Percentiles rank a stretch among this genome's conserved stretches.
Evolutionary conservation across 1,284 basidiomycete genomes (phyloP).

Genomic region (Trichosporon coremiiforme): DNA sequence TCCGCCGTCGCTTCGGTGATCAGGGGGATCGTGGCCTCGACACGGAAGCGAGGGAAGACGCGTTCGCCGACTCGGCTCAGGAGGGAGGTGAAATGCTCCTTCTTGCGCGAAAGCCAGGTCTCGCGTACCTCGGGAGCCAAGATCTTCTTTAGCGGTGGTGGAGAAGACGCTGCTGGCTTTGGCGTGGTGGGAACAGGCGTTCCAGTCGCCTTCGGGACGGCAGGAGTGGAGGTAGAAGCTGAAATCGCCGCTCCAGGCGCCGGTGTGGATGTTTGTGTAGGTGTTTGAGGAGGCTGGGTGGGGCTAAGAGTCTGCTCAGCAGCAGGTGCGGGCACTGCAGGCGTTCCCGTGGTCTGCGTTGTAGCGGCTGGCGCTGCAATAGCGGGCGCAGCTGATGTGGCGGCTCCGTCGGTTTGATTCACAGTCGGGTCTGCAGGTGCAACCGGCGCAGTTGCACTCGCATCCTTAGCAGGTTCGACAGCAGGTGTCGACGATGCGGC

Average conservation of each 20-base stretch:
- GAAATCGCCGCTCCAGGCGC: not conserved
- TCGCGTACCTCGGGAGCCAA: slow-evolving; percentile 27
- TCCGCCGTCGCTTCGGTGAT: slow-evolving; percentile 43
- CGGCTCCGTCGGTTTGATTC: too few species aligned
- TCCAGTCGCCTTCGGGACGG: not conserved
- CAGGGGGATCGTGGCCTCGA: slow-evolving; percentile 31
- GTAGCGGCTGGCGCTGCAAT: not conserved
- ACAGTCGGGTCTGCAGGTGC: not conserved
- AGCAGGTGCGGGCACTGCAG: not conserved
- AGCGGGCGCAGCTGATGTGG: not conserved
- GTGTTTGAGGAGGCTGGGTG: not conserved
- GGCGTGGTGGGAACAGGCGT: slow-evolving; percentile 5
- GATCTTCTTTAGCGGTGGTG: not conserved
- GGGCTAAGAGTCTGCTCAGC: not conserved
- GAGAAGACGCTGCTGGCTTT: not conserved
- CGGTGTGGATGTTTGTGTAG: not conserved
- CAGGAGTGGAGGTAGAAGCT: not conserved
- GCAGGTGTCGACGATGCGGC: not conserved
- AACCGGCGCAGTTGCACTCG: not conserved
- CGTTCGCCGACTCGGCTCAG: slow-evolving; percentile 35
- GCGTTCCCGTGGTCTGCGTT: not conserved
- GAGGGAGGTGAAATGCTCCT: slow-evolving; percentile 34
- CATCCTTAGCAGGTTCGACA: not conserved
- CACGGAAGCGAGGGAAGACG: slow-evolving; percentile 38
- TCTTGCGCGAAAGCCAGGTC: slow-evolving; percentile 35